phyloP scores from a whole-genome alignment of 192 early-diverging fungal species.

The Thamnidium elegans region DNA sequence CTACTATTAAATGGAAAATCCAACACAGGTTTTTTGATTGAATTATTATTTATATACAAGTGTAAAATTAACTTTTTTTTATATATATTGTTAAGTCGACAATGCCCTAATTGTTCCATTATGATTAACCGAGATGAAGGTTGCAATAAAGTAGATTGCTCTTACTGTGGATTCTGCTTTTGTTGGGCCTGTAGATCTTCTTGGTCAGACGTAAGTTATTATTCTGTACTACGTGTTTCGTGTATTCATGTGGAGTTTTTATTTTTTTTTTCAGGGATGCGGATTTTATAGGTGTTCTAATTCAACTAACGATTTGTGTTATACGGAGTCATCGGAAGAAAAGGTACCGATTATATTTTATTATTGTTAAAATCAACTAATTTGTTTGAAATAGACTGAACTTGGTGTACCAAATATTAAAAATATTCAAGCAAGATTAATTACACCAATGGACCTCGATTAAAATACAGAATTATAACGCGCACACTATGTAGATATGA shows the following conservation, averaged over 20 bases:
- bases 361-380: background rate
- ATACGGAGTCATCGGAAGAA: background rate
- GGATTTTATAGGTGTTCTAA: slow-evolving; percentile 55
- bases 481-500: no score
- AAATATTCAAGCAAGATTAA: slow-evolving; percentile 1
- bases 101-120: slow-evolving; percentile 60
- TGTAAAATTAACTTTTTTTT: no score
- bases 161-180: slow-evolving; percentile 58
- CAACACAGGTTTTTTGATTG: background rate
- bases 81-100: no score
- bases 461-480: no score
- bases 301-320: background rate
- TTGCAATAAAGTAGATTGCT: slow-evolving; percentile 67
- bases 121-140: slow-evolving; percentile 66
- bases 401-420: slow-evolving; percentile 7
- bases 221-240: no score
- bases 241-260: no score
- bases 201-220: slow-evolving; percentile 47
- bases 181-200: slow-evolving; percentile 58
- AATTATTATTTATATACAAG: no score
- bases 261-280: slow-evolving; percentile 36
- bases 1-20: background rate
- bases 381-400: slow-evolving; percentile 3
- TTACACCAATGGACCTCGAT: no score
- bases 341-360: background rate